Percentiles rank a stretch among this genome's conserved stretches.
Evolutionary conservation across 106 monocot genomes (phyloP).

Genomic region (Xerophyta viscosa): DNA sequence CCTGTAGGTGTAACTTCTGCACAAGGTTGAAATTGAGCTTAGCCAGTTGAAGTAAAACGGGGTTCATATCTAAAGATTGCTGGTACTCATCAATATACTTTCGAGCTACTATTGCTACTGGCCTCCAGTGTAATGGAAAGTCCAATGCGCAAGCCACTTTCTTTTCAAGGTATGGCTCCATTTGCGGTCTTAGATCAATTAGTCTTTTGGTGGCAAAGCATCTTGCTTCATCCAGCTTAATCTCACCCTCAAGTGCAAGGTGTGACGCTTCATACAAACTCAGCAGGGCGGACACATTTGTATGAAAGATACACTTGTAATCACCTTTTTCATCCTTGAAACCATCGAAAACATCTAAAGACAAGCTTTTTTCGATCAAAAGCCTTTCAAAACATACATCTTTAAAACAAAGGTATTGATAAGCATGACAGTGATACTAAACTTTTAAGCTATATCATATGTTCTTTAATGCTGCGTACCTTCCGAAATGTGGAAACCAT

Average conservation of each 20-base stretch:
- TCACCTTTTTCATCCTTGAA: conserved; percentile 10
- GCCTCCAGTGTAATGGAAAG: conserved; percentile 43
- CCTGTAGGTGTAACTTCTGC: conserved; percentile 26
- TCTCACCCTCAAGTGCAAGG: conserved; percentile 20
- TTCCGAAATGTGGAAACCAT: too few species aligned
- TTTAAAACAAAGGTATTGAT: too few species aligned
- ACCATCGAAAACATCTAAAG: conserved; percentile 3
- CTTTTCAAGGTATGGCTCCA: conserved; percentile 1
- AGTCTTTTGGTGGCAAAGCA: conserved; percentile 8
- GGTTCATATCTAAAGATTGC: conserved; percentile 12
- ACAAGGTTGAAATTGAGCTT: conserved; percentile 46
- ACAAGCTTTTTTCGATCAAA: too few species aligned
- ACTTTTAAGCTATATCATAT: too few species aligned
- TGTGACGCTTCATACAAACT: conserved; percentile 39
- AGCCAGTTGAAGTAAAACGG: conserved; percentile 41
- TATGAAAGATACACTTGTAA: neutral
- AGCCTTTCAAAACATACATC: too few species aligned
- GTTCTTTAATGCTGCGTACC: too few species aligned
- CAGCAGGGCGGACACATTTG: conserved; percentile 9
- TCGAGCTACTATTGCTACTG: conserved; percentile 21
- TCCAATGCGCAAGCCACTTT: conserved; percentile 34
- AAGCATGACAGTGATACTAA: too few species aligned
- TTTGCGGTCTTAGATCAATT: neutral
- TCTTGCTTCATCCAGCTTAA: conserved; percentile 13
- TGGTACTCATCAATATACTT: conserved; percentile 33